phyloP scores from a whole-genome alignment of 148 eudicot genomes.

The Rhododendron henanense region DNA sequence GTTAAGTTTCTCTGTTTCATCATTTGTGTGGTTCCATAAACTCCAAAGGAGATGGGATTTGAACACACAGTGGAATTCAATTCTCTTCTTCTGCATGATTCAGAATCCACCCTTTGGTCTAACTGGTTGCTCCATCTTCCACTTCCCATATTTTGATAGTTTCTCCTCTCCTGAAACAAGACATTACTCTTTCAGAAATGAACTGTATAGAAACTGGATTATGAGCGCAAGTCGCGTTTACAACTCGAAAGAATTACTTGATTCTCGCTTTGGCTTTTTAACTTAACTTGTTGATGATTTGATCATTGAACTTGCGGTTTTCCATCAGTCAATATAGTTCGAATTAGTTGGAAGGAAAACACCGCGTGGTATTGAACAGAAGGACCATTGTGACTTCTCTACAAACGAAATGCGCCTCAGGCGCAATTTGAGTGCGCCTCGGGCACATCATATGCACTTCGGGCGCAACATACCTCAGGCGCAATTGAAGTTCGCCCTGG shows the following conservation, averaged over 20 bases:
- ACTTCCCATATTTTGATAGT: slow-evolving; percentile 40
- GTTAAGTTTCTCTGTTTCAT: slow-evolving; percentile 22
- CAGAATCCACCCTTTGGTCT: slow-evolving; percentile 34
- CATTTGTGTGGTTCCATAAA: slow-evolving; percentile 9
- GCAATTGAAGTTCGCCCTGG: too few relatives aligned
- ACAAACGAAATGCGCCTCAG: too few relatives aligned
- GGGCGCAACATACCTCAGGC: too few relatives aligned
- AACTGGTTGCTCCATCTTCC: slow-evolving; percentile 28
- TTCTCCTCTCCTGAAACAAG: slow-evolving; percentile 56
- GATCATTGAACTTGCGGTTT: background rate
- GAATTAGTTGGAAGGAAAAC: background rate
- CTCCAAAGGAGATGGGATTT: slow-evolving; percentile 4
- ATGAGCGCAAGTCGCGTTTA: background rate
- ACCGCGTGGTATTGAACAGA: background rate
- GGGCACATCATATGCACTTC: too few relatives aligned
- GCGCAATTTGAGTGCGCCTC: too few relatives aligned
- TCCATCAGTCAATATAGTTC: background rate
- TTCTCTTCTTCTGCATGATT: slow-evolving; percentile 17
- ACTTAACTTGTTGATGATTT: background rate
- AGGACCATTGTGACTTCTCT: background rate
- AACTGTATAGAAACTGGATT: background rate
- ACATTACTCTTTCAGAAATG: background rate
- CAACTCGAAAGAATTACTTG: background rate
- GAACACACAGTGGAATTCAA: slow-evolving; percentile 5
- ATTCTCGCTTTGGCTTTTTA: background rate